Evolutionary conservation across 306 rosid species (phyloP).

Genomic region (Malus sylvestris): DNA sequence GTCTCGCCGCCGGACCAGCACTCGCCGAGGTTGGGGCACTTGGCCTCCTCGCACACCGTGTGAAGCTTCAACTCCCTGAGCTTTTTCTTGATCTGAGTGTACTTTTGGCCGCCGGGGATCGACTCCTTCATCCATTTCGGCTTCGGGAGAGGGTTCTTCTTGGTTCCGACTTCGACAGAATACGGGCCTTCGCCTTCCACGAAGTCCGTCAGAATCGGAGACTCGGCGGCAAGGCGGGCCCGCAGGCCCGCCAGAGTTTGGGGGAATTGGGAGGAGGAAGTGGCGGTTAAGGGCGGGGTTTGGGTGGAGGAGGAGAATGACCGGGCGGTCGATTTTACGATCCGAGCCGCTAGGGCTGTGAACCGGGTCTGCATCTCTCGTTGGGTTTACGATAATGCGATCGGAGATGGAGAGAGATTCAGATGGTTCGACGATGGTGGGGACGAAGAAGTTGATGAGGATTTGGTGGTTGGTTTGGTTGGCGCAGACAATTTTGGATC

Average conservation of each 20-base stretch:
- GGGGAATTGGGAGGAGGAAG: conserved; percentile 43
- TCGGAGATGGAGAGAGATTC: not conserved
- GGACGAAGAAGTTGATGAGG: conserved; percentile 11
- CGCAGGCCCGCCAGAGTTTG: conserved; percentile 72
- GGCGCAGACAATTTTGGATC: conserved; percentile 14
- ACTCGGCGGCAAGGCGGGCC: conserved; percentile 64
- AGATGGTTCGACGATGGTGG: not conserved
- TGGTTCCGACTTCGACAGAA: conserved; percentile 95
- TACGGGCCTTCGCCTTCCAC: conserved; percentile 39
- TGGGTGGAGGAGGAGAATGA: conserved; percentile 41
- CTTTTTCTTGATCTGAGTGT: conserved; percentile 95
- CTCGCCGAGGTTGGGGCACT: conserved; percentile 89
- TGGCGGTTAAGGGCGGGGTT: conserved; percentile 19
- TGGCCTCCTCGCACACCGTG: conserved; percentile 96
- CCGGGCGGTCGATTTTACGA: conserved; percentile 29
- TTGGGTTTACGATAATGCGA: not conserved
- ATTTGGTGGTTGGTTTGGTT: conserved; percentile 9
- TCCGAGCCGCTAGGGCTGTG: conserved; percentile 31
- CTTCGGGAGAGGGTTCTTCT: conserved; percentile 92
- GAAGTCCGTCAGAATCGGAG: conserved; percentile 44
- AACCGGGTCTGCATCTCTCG: conserved; percentile 46
- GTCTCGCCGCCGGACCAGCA: conserved; percentile 99
- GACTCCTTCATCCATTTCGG: conserved; percentile 99
- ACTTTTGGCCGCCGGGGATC: conserved; percentile 88
- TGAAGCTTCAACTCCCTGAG: conserved; percentile 88